These are phyloP conservation scores for Artemisia tridentata DNA, from an alignment of 129 eudicot species.

Conservation along the genomic window DNA sequence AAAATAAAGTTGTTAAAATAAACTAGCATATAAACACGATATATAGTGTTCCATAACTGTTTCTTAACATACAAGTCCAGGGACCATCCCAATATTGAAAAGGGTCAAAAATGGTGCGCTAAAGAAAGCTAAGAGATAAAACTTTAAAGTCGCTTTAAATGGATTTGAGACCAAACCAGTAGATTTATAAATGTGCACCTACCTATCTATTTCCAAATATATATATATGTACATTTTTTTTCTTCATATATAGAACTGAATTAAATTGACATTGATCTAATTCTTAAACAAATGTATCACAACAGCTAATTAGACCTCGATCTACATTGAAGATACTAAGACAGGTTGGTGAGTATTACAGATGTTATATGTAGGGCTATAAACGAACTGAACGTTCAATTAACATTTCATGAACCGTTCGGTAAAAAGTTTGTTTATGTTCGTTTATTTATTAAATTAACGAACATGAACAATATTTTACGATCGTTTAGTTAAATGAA, in stretches of 20 bases:
- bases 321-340: not conserved
- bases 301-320: not conserved
- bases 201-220: conserved; percentile 6
- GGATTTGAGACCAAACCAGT: not conserved
- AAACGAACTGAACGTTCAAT: no score
- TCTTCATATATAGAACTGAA: not conserved
- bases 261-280: not conserved
- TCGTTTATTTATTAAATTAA: no score
- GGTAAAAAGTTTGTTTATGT: no score
- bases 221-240: not conserved
- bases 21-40: no score
- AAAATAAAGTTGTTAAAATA: no score
- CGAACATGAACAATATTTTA: no score
- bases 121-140: not conserved
- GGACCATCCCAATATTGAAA: not conserved
- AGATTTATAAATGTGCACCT: not conserved
- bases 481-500: no score
- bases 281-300: not conserved
- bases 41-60: no score
- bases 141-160: conserved; percentile 1
- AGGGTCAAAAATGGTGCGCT: not conserved
- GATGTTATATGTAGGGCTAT: no score
- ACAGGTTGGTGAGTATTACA: not conserved
- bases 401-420: no score
- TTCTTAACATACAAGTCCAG: no score